These are phyloP conservation scores for Neurospora crassa DNA, from an alignment of 2,329 filamentous ascomycete species.

Conservation along the genomic window DNA sequence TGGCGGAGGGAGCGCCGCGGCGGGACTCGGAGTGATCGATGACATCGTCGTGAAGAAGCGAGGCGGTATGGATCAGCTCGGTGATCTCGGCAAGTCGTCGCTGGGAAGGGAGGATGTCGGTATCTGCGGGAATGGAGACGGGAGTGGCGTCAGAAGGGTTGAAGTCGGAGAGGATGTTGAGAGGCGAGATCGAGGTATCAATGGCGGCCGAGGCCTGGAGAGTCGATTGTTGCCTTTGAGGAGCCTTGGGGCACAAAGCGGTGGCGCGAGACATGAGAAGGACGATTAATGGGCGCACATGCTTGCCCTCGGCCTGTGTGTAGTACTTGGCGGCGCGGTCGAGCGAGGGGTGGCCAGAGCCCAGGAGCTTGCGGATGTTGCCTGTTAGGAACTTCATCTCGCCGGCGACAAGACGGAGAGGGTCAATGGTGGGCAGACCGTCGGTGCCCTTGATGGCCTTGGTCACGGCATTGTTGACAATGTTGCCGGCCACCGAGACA, in stretches of 20 bases:
- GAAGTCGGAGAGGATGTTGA: slow-evolving; percentile 59
- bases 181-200: slow-evolving; percentile 45
- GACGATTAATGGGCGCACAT: slow-evolving; percentile 87
- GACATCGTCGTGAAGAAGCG: slow-evolving; percentile 93
- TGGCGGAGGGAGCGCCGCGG: slow-evolving; percentile 77
- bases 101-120: slow-evolving; percentile 84
- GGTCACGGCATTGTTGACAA: slow-evolving; percentile 59
- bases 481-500: slow-evolving; percentile 58
- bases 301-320: slow-evolving; percentile 91
- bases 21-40: slow-evolving; percentile 87
- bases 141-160: slow-evolving; percentile 59
- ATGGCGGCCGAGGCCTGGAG: slow-evolving; percentile 37
- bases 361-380: slow-evolving; percentile 86
- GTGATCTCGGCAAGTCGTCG: slow-evolving; percentile 90
- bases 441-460: slow-evolving; percentile 43
- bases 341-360: slow-evolving; percentile 86
- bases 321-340: slow-evolving; percentile 98
- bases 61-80: slow-evolving; percentile 94
- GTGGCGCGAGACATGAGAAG: slow-evolving; percentile 95
- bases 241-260: slow-evolving; percentile 58
- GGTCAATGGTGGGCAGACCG: slow-evolving; percentile 70
- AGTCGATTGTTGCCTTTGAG: slow-evolving; percentile 29
- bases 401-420: slow-evolving; percentile 81
- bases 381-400: slow-evolving; percentile 94
- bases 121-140: slow-evolving; percentile 31